Conservation (phyloP, 2,329 filamentous ascomycete genomes). For the Pestalotiopsis sp. region DNA sequence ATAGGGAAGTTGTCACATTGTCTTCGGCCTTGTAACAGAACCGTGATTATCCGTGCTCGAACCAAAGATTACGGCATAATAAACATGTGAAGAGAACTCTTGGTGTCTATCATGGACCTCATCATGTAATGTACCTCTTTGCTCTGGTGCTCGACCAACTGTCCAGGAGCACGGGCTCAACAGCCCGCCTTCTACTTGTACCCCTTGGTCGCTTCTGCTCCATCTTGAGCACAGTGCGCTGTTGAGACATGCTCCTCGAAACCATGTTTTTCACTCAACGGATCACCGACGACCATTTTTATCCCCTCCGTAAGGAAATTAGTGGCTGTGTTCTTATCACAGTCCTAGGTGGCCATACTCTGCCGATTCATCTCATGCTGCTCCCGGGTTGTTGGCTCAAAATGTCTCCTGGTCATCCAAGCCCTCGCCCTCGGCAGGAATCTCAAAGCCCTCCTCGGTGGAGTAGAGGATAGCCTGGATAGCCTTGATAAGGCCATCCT, state of each 20-base stretch:
- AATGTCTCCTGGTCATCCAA: slow-evolving; percentile 81
- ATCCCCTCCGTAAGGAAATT: background rate
- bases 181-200: background rate
- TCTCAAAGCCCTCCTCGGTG: slow-evolving; percentile 91
- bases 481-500: slow-evolving; percentile 87
- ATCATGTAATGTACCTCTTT: background rate
- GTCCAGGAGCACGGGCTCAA: background rate
- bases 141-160: background rate
- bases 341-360: background rate
- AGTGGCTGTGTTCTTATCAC: background rate
- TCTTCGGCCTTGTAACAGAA: background rate
- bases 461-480: slow-evolving; percentile 98
- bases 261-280: background rate
- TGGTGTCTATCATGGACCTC: slow-evolving; percentile 12
- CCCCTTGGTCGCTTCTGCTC: background rate
- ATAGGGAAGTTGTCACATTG: background rate
- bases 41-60: background rate
- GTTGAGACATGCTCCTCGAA: background rate
- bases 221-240: background rate
- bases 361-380: background rate
- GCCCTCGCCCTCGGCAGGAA: slow-evolving; percentile 74
- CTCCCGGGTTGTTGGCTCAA: slow-evolving; percentile 35
- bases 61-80: too few relatives aligned
- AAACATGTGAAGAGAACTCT: slow-evolving; percentile 6
- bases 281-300: background rate